These are phyloP conservation scores for Malassezia caprae DNA, from an alignment of 1,284 basidiomycete genomes.

Conservation along the genomic window DNA sequence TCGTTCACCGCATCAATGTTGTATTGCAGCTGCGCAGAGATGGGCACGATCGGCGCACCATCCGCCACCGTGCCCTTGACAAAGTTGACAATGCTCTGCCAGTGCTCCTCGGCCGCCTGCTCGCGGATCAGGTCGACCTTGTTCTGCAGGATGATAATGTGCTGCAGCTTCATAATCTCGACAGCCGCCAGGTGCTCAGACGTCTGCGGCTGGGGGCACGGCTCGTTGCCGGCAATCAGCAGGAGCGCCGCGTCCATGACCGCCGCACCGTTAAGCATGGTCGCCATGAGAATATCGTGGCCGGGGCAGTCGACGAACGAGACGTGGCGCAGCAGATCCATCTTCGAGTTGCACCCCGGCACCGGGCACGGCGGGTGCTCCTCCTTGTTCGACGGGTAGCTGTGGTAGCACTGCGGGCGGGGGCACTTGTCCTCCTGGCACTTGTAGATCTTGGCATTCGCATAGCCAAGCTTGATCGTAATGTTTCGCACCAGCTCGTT, in stretches of 20 bases:
- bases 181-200: conserved; percentile 96
- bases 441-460: conserved; percentile 99
- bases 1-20: conserved; percentile 99
- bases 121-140: conserved; percentile 48
- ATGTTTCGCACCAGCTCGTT: conserved; percentile 81
- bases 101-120: conserved; percentile 45
- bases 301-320: conserved; percentile 74
- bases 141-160: conserved; percentile 87
- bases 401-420: conserved; percentile 83
- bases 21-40: conserved; percentile 95
- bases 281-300: conserved; percentile 76
- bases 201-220: conserved; percentile 96
- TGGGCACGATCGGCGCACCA: conserved; percentile 91
- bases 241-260: conserved; percentile 96
- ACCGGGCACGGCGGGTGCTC: conserved; percentile 84
- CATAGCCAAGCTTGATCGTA: conserved; percentile 96
- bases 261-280: conserved; percentile 98
- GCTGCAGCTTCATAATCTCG: conserved; percentile 97
- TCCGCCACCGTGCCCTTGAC: conserved; percentile 73
- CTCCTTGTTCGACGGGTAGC: conserved; percentile 88
- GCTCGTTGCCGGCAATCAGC: conserved; percentile 91
- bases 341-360: conserved; percentile 75
- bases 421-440: conserved; percentile 87
- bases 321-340: conserved; percentile 69
- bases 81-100: conserved; percentile 43